Percentiles rank a stretch among this genome's conserved stretches.
Evolutionary conservation across 75 land plant species (phyloP).

Genomic region (Gnetum montanum): DNA sequence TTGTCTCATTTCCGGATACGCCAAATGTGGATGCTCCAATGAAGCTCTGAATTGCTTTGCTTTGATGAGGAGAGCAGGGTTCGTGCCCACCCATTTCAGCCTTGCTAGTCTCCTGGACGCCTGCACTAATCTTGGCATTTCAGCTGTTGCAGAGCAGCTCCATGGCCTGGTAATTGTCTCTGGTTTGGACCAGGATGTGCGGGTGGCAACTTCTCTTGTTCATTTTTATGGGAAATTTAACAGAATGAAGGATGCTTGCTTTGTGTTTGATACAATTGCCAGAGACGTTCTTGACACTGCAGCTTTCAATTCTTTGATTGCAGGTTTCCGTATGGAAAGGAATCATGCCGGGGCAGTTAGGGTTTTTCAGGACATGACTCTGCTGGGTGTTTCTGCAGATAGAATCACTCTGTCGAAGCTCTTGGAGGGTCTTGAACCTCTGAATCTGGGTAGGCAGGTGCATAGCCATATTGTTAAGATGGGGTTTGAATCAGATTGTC

Average conservation of each 20-base stretch:
- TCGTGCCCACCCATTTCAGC: conserved; percentile 34
- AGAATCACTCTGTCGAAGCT: too few species aligned
- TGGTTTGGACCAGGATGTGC: conserved; percentile 33
- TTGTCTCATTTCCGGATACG: conserved; percentile 26
- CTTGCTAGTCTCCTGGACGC: conserved; percentile 46
- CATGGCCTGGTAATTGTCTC: conserved; percentile 31
- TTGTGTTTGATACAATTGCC: conserved; percentile 15
- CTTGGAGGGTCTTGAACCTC: conserved; percentile 9
- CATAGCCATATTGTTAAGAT: conserved; percentile 40
- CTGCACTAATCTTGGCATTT: conserved; percentile 12
- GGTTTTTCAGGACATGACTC: too few species aligned
- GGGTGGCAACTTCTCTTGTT: conserved; percentile 39
- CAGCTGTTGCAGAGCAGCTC: conserved; percentile 14
- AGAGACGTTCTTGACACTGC: conserved; percentile 22
- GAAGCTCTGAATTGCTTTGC: conserved; percentile 27
- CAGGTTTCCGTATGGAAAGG: too few species aligned
- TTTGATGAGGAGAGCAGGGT: conserved; percentile 21
- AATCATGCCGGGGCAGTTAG: too few species aligned
- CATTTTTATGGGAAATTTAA: conserved; percentile 25
- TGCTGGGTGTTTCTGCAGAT: too few species aligned
- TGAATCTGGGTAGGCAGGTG: conserved; percentile 34
- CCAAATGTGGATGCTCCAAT: conserved; percentile 8
- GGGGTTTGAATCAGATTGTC: conserved; percentile 23
- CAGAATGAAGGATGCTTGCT: conserved; percentile 17
- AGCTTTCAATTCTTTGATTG: too few species aligned